phyloP scores from a whole-genome alignment of 1,139 yeast species.

The Wickerhamomyces sp. region DNA sequence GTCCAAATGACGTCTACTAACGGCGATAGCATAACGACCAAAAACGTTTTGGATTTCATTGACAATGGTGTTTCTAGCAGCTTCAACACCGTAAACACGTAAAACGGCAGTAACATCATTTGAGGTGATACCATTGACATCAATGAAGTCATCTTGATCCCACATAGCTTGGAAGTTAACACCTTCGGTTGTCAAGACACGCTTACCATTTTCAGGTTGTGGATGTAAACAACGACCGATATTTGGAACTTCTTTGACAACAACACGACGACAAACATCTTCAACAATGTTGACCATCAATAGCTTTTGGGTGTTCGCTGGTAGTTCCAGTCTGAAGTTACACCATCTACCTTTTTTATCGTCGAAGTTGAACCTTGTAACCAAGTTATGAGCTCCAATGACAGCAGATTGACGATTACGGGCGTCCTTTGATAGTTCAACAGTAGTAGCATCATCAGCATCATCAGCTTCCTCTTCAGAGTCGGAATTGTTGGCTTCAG shows the following conservation, averaged over 20 bases:
- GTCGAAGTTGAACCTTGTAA: slow-evolving; percentile 83
- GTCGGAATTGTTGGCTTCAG: slow-evolving; percentile 33
- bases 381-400: slow-evolving; percentile 62
- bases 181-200: slow-evolving; percentile 92
- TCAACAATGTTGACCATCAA: slow-evolving; percentile 97
- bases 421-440: slow-evolving; percentile 52
- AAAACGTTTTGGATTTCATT: slow-evolving; percentile 94
- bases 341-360: slow-evolving; percentile 91
- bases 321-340: slow-evolving; percentile 77
- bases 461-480: slow-evolving; percentile 30
- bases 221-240: slow-evolving; percentile 95
- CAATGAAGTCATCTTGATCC: slow-evolving; percentile 91
- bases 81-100: slow-evolving; percentile 95
- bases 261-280: slow-evolving; percentile 83
- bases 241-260: slow-evolving; percentile 85
- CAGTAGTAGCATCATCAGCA: slow-evolving; percentile 24
- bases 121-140: slow-evolving; percentile 82
- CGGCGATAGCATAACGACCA: slow-evolving; percentile 93
- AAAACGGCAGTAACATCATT: slow-evolving; percentile 92
- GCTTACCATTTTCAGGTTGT: slow-evolving; percentile 58
- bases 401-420: slow-evolving; percentile 84
- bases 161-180: slow-evolving; percentile 97
- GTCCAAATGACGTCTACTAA: slow-evolving; percentile 90
- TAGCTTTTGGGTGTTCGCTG: slow-evolving; percentile 85
- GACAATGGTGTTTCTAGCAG: slow-evolving; percentile 96